Conservation (phyloP, 345 rosid genomes). For the Melaleuca quinquenervia region DNA sequence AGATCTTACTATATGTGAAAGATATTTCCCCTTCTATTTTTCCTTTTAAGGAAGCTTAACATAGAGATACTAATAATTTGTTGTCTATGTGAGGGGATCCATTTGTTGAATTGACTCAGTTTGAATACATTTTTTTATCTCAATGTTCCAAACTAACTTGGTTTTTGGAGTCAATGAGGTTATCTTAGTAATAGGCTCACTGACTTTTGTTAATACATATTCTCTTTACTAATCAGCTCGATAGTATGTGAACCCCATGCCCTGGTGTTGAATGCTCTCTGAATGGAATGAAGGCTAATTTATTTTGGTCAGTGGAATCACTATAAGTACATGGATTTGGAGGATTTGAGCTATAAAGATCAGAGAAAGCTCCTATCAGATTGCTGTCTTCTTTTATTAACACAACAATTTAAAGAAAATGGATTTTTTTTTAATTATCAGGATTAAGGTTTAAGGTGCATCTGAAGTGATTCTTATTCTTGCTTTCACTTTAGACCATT, state of each 20-base stretch:
- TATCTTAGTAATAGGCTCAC: not conserved
- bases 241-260: not conserved
- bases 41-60: not conserved
- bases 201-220: not conserved
- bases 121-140: not conserved
- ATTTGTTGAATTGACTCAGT: not conserved
- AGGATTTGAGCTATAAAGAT: not conserved
- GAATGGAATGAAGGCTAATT: not conserved
- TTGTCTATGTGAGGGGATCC: not conserved
- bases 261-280: not conserved
- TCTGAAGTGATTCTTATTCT: not conserved
- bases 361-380: not conserved
- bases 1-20: not conserved
- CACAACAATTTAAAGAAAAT: not conserved
- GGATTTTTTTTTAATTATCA: not conserved
- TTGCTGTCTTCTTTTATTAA: not conserved
- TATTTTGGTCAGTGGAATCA: not conserved
- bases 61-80: not conserved
- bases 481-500: not conserved
- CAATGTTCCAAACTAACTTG: not conserved
- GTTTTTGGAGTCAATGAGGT: not conserved
- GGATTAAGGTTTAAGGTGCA: not conserved
- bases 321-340: not conserved
- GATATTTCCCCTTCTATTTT: not conserved
- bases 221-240: not conserved